Evolutionary conservation across 805 yeast genomes (phyloP), one percentile per base, ranked within the genome.

Genomic region (Maudiozyma serrabonitensis): DNA sequence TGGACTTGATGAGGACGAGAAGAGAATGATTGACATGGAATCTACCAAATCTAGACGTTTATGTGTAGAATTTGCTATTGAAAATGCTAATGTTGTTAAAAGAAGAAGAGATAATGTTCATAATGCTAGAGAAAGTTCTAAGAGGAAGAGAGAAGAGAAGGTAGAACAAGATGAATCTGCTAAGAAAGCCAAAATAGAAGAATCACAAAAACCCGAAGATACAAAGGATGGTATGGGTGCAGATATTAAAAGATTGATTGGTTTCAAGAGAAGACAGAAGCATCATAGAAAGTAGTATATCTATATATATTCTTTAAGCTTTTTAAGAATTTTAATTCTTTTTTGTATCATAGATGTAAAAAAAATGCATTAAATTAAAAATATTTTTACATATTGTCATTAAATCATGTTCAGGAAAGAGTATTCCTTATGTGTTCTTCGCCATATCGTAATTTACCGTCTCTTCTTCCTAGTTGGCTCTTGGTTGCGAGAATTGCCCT

Each of bases 51-150:
- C 78, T 62, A 81, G 96, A 70, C 80, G 87, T 53, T 73, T 93
- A 52, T 87, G 91, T 60, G 98, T 81, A 32, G 99, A 93, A 66
- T 93, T 93, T 72, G 97, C 99, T 6, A 76, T 93, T 59, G 99
- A 93, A 65, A 89, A 93, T 65, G 95, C 97, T 31, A 85, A 86
- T 62, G 96, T 93, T 50, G 83, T 93, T 41, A 87, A 86, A 70
- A 84, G 97, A 69, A 83, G 97, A 73, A 77, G 79, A 53, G 96
- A 89, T 46, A 81, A 75, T 59, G 75, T 77, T 35, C 65, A 66
- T 59, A 67, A 66, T 45, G 69, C 78, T 16, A 69, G 68, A 54
- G 71, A 68, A 35, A 50, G 58, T 21, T 63, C 66, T 12, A 56
- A 53, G 34, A 64, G 68, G 47, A 64, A 54, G 49, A 58, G 52